A percentile compares a stretch with the other conserved stretches of the same genome.
Conservation (phyloP, 306 rosid species). For the Rosa persica region DNA sequence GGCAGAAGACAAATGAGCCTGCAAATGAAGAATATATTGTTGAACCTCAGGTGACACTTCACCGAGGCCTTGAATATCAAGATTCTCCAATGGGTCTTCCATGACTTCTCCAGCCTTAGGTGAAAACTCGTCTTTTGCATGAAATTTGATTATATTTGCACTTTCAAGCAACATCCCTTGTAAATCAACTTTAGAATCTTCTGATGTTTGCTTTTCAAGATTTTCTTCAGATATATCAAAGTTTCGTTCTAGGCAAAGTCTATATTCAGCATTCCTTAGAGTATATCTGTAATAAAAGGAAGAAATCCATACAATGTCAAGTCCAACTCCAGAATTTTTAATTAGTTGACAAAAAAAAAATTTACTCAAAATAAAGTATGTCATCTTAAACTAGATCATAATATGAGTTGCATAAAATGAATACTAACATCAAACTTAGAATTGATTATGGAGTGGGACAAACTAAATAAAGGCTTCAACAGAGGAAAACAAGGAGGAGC, state of each 20-base stretch:
- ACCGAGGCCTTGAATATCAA: constrained; percentile 63
- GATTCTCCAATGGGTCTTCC: constrained; percentile 36
- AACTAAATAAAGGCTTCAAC: neutral
- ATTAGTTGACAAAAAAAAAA: neutral
- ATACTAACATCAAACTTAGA: neutral
- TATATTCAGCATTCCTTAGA: constrained; percentile 84
- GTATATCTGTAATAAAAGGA: constrained; percentile 64
- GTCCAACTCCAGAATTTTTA: constrained; percentile 16
- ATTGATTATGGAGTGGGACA: neutral
- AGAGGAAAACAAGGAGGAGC: neutral
- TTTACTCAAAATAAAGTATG: too few species aligned
- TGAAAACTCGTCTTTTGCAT: constrained; percentile 45
- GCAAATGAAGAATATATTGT: constrained; percentile 66
- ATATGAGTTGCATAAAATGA: neutral
- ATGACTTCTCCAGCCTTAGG: constrained; percentile 41
- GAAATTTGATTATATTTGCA: constrained; percentile 45
- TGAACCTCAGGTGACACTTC: constrained; percentile 74
- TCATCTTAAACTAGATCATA: neutral
- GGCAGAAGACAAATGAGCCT: constrained; percentile 70
- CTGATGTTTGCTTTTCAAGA: constrained; percentile 46
- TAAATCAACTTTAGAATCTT: constrained; percentile 40
- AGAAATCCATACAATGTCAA: constrained; percentile 20
- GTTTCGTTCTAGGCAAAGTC: constrained; percentile 85
- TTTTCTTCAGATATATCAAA: constrained; percentile 53
- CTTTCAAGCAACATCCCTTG: constrained; percentile 65